Evolutionary conservation across 768 basidiomycete genomes (phyloP).

Genomic region (Termitomyces sp.): DNA sequence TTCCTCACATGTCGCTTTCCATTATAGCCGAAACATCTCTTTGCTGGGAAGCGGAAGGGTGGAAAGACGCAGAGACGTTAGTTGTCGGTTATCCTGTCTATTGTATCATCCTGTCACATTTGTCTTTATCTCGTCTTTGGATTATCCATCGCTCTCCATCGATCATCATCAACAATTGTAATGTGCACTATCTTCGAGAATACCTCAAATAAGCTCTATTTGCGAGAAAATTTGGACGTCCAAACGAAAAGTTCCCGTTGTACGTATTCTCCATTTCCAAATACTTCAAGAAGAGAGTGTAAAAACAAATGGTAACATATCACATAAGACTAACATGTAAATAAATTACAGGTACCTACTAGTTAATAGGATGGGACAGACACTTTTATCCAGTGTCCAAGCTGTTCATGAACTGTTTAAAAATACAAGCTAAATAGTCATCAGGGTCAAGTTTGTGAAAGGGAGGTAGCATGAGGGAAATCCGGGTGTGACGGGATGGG

Average conservation of each 20-base stretch:
- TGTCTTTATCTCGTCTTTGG: background rate
- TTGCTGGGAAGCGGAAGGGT: conserved; percentile 77
- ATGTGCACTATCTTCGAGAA: background rate
- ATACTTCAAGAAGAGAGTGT: too few relatives aligned
- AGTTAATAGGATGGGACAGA: background rate
- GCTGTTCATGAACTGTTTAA: background rate
- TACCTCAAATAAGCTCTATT: background rate
- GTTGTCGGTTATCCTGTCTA: conserved; percentile 14
- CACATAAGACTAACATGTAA: too few relatives aligned
- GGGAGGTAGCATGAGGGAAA: background rate
- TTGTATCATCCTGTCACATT: conserved; percentile 12
- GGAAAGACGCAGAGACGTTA: conserved; percentile 81
- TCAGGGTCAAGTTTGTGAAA: background rate
- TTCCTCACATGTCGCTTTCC: conserved; percentile 7
- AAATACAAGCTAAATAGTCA: background rate
- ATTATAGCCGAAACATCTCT: conserved; percentile 79
- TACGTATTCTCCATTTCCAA: background rate
- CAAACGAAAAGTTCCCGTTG: background rate
- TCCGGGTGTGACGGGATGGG: too few relatives aligned
- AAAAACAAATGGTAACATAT: background rate
- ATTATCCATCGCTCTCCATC: background rate
- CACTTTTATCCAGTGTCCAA: background rate
- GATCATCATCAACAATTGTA: too few relatives aligned
- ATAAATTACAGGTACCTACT: background rate
- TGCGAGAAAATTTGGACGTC: background rate